phyloP scores from a whole-genome alignment of 2,329 filamentous ascomycete genomes.

The Diplodia sapinea region DNA sequence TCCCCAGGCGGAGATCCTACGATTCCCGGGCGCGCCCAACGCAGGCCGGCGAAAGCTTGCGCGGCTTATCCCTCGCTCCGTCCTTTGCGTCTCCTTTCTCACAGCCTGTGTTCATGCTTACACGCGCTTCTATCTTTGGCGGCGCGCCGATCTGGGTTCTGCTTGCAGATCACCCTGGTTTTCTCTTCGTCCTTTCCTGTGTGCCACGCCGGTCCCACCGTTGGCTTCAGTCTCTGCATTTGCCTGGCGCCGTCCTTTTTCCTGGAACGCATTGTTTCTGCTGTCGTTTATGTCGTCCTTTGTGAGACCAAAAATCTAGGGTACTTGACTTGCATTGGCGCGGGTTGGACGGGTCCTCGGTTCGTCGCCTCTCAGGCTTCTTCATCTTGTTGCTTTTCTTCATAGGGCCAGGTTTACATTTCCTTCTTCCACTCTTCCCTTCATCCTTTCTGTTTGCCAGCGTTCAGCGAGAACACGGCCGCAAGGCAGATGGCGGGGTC shows the following conservation, averaged over 20 bases:
- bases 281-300: not conserved
- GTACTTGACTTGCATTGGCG: constrained; percentile 13
- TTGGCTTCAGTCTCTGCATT: constrained; percentile 28
- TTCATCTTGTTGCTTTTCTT: not conserved
- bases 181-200: constrained; percentile 13
- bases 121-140: constrained; percentile 20
- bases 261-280: not conserved
- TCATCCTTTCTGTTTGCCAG: constrained; percentile 4
- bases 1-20: constrained; percentile 32
- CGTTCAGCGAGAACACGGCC: constrained; percentile 22
- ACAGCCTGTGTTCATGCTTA: constrained; percentile 21
- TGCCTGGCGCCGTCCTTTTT: constrained; percentile 19
- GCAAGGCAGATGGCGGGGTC: constrained; percentile 15
- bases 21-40: constrained; percentile 20
- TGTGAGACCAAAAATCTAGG: constrained; percentile 9
- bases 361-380: not conserved
- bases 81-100: constrained; percentile 16
- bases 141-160: constrained; percentile 9
- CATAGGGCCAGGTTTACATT: constrained; percentile 21
- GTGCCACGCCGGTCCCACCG: constrained; percentile 20
- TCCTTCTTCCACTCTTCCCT: constrained; percentile 6
- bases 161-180: constrained; percentile 11
- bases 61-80: constrained; percentile 21
- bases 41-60: constrained; percentile 23
- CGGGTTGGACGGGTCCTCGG: constrained; percentile 3